Percentiles rank a stretch among this genome's conserved stretches.
phyloP scores from a whole-genome alignment of 2,329 filamentous ascomycete genomes.

The Fusarium chlamydosporum region DNA sequence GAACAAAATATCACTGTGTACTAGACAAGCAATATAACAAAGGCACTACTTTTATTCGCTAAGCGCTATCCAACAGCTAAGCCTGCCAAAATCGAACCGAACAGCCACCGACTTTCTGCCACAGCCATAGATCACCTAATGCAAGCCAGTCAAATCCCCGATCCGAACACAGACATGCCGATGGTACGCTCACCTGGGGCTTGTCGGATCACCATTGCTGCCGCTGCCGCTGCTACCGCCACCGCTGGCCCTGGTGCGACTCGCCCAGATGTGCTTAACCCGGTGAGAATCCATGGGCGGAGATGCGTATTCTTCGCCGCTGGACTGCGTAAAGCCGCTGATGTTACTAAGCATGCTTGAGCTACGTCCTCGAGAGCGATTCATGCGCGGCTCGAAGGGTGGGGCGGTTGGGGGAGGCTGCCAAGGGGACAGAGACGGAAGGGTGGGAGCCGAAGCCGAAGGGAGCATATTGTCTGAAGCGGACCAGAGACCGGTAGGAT shows the following conservation, averaged over 20 bases:
- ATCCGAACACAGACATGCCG: neutral
- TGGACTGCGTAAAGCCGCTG: slow-evolving; percentile 76
- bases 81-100: slow-evolving; percentile 29
- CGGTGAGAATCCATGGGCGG: slow-evolving; percentile 44
- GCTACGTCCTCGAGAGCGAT: slow-evolving; percentile 69
- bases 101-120: slow-evolving; percentile 29
- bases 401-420: slow-evolving; percentile 58
- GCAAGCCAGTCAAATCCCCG: slow-evolving; percentile 4
- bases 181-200: slow-evolving; percentile 54
- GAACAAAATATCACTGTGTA: neutral
- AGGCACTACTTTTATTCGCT: slow-evolving; percentile 51
- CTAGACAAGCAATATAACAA: slow-evolving; percentile 40
- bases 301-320: slow-evolving; percentile 62
- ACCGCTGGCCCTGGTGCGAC: slow-evolving; percentile 51
- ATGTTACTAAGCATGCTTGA: slow-evolving; percentile 77
- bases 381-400: slow-evolving; percentile 54
- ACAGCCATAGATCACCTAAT: slow-evolving; percentile 7
- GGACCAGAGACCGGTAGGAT: slow-evolving; percentile 57
- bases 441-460: slow-evolving; percentile 51
- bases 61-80: slow-evolving; percentile 49
- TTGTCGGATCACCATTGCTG: slow-evolving; percentile 67
- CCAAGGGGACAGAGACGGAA: slow-evolving; percentile 54
- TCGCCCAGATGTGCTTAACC: slow-evolving; percentile 47
- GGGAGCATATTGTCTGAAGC: slow-evolving; percentile 54
- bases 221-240: slow-evolving; percentile 64